phyloP scores from a whole-genome alignment of 2,329 filamentous ascomycete species.

The Sclerotinia spermophila region DNA sequence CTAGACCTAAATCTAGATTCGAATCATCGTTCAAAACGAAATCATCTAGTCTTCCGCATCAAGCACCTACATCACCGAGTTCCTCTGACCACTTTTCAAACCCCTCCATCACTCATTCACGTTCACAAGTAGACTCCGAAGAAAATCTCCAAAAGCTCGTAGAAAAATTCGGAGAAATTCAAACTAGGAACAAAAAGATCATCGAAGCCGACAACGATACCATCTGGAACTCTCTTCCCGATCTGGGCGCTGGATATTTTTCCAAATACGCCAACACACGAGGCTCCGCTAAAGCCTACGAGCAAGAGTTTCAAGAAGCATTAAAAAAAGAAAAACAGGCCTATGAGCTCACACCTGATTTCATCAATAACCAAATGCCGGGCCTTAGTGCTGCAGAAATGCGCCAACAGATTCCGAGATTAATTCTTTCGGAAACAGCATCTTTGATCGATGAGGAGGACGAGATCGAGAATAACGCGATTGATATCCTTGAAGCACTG shows the following conservation, averaged over 20 bases:
- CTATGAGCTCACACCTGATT: background rate
- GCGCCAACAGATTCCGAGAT: background rate
- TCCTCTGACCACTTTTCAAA: background rate
- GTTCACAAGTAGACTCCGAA: background rate
- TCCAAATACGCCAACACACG: background rate
- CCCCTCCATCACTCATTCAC: background rate
- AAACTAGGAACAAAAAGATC: background rate
- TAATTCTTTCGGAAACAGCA: background rate
- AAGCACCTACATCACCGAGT: background rate
- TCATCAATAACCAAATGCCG: background rate
- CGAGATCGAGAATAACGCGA: background rate
- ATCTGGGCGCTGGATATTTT: background rate
- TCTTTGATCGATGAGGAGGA: background rate
- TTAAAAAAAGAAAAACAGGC: background rate
- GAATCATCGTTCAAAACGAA: background rate
- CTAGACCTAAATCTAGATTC: background rate
- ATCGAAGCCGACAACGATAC: background rate
- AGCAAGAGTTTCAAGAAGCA: background rate
- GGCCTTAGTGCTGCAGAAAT: background rate
- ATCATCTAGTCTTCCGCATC: background rate
- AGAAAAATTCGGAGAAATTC: background rate
- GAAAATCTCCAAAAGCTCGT: background rate
- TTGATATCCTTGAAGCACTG: background rate
- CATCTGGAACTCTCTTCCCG: background rate
- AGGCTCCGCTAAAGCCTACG: background rate